phyloP scores from a whole-genome alignment of 23 red algal genomes.

The Gracilariopsis chorda region DNA sequence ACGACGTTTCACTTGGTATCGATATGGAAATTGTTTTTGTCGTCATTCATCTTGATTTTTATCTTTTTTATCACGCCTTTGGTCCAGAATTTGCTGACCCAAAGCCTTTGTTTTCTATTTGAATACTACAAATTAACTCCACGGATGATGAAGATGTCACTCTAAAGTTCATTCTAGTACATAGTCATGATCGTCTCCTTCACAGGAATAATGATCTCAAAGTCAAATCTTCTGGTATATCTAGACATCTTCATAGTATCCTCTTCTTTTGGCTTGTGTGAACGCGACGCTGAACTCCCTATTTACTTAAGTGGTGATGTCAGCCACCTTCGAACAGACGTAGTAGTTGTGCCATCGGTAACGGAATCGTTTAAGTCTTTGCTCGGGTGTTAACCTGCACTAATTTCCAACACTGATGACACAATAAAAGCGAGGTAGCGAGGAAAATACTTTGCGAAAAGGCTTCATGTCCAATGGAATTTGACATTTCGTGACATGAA shows the following conservation, averaged over 20 bases:
- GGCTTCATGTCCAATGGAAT: slow-evolving; percentile 14
- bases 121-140: neutral
- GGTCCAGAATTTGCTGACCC: neutral
- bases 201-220: neutral
- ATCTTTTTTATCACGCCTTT: slow-evolving; percentile 11
- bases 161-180: neutral
- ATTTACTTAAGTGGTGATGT: neutral
- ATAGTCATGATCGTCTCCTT: neutral
- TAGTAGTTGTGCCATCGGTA: neutral
- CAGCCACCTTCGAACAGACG: neutral
- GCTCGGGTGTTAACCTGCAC: neutral
- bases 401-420: neutral
- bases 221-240: neutral
- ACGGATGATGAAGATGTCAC: neutral
- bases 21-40: neutral
- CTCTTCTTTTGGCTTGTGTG: too few species aligned
- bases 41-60: neutral
- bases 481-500: slow-evolving; percentile 20
- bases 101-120: neutral
- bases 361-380: neutral
- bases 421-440: neutral
- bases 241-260: neutral
- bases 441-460: neutral
- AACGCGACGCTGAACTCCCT: neutral
- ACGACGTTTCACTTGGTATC: neutral